Base-by-base conservation (phyloP, 2,329 filamentous ascomycete genomes). In the Sporothrix variecibatus region DNA sequence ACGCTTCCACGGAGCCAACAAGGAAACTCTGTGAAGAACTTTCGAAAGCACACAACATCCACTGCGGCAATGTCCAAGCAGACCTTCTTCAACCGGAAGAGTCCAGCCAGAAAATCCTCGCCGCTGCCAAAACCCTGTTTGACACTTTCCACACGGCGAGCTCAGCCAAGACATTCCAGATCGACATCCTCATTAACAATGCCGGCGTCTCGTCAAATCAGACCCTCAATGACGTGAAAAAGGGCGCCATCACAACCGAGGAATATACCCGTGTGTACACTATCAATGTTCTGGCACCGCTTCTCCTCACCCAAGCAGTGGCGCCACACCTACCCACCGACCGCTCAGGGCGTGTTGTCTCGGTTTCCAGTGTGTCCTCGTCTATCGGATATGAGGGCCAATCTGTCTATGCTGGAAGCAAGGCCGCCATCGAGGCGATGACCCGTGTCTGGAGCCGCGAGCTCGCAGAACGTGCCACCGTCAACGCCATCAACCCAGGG, bases 171-270 rank as follows among this genome's bases (percentile, higher is more conserved):
- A 9, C 23, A 12, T 62, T 31, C 56, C 11, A 62, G 11, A 28
- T 62, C 15, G 56, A 62, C 28, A 62, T 62, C 56, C 56, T 62
- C 28, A 62, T 62, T 28, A 62, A 62, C 28, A 56, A 62, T 20
- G 56, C 56, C 15, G 56, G 56, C 56, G 56, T 62, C 26, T 31
- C 56, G 3, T 62, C 56, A 6, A 62, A 62, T 26, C 56, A 62
- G 28, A 34, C 34, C 28, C 28, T 62, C 11, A 62, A 62, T 20
- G 56, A 62, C 56, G 56, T 12, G 7, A 34, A 20, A 7, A 62
- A 38, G 26, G 56, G 28, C 56, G 28, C 28, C 26, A 62, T 62
- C 56, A 62, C 56, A 15, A 26, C 31, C 12, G 56, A 26, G 26
- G 56, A 62, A 26, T 38, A 62, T 28, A 62, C 56, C 2, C 56